Evolutionary conservation across 345 rosid genomes (phyloP).

Genomic region (Hevea brasiliensis): DNA sequence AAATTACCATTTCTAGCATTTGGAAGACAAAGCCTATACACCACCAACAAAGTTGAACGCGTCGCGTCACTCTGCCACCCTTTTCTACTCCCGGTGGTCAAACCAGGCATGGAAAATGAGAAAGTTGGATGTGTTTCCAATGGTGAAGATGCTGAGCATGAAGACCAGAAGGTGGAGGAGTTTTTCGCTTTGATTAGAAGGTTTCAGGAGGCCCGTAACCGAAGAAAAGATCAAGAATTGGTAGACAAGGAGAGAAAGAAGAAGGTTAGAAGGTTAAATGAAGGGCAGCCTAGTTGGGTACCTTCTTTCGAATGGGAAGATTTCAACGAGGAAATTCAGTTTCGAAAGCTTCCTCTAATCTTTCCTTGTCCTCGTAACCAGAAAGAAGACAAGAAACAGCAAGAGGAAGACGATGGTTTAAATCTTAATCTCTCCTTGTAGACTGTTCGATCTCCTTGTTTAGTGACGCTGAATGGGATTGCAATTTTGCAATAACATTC

Average conservation of each 20-base stretch:
- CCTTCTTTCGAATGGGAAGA: constrained; percentile 38
- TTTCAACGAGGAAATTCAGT: constrained; percentile 27
- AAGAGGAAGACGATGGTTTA: constrained; percentile 9
- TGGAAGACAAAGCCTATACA: not conserved
- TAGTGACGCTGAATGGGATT: too few species aligned
- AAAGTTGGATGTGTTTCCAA: too few species aligned
- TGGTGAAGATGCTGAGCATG: constrained; percentile 2
- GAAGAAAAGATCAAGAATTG: constrained; percentile 18
- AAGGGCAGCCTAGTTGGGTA: constrained; percentile 27
- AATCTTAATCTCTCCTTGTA: constrained; percentile 34
- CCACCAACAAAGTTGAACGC: not conserved
- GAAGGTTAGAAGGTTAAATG: constrained; percentile 2
- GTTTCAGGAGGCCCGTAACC: constrained; percentile 27
- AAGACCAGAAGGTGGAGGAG: constrained; percentile 33
- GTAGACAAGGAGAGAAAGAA: constrained; percentile 12
- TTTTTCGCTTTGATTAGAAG: constrained; percentile 30
- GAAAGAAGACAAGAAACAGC: constrained; percentile 7
- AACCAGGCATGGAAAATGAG: constrained; percentile 22
- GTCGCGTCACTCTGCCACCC: not conserved
- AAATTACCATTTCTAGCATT: not conserved
- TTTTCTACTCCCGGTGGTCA: too few species aligned
- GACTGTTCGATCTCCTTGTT: too few species aligned
- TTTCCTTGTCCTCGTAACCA: constrained; percentile 13
- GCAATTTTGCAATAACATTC: too few species aligned
- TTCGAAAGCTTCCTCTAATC: constrained; percentile 11